Base-by-base conservation (phyloP, 805 yeast species). In the Lachancea kluyveri region DNA sequence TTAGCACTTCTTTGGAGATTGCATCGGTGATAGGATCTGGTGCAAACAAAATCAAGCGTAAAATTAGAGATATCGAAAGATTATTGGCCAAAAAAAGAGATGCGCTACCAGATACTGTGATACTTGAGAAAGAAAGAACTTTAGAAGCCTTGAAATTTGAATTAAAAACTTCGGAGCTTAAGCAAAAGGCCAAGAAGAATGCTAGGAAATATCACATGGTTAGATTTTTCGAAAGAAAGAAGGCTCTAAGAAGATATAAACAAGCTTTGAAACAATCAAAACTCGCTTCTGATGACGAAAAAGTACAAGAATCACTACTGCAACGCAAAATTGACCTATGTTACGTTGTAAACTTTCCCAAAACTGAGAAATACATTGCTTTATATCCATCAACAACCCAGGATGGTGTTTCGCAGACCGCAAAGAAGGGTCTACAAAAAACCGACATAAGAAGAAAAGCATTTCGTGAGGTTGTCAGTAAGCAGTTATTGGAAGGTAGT, bases 161-260 rank as follows among this genome's bases (percentile, higher is more conserved):
- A 48, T 62, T 82, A 33, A 63, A 63, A 28, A 64, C 65, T 24
- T 70, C 73, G 11, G 66, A 68, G 38, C 39, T 56, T 22, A 59
- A 59, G 18, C 60, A 64, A 28, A 67, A 63, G 42, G 70, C 72
- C 11, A 70, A 67, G 41, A 66, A 70, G 32, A 60, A 66, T 23
- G 74, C 85, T 8, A 71, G 77, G 44, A 83, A 79, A 60, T 92
- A 92, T 55, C 96, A 86, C 53, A 87, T 86, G 88, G 86, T 92
- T 29, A 72, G 90, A 43, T 92, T 92, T 53, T 85, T 92, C 41
- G 97, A 88, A 57, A 75, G 71, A 51, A 85, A 86, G 62, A 88
- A 87, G 67, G 92, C 95, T 1, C 45, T 74, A 16, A 71, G 95
- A 51, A 72, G 65, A 36, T 74, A 83, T 50, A 81, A 79, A 42